Percentiles rank a stretch among this genome's conserved stretches.
phyloP scores from a whole-genome alignment of 2,329 filamentous ascomycete species.

The Aphanoascus verrucosus region DNA sequence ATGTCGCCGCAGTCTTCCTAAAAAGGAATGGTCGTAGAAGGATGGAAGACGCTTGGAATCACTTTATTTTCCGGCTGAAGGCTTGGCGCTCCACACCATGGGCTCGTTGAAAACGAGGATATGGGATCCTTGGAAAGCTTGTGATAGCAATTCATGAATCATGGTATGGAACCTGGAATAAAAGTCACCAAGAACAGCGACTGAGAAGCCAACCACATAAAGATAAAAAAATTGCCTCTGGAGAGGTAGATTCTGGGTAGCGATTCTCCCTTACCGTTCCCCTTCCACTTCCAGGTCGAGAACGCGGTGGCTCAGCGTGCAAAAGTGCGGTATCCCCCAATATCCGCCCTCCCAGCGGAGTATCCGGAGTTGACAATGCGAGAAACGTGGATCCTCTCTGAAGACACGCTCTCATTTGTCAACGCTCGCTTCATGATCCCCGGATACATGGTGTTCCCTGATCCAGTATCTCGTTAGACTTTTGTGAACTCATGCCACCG shows the following conservation, averaged over 20 bases:
- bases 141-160: neutral
- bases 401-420: neutral
- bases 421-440: neutral
- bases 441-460: neutral
- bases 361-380: too few species aligned
- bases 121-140: neutral
- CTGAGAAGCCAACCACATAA: too few species aligned
- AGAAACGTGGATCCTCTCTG: neutral
- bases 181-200: too few species aligned
- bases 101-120: neutral
- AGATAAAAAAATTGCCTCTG: too few species aligned
- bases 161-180: too few species aligned
- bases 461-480: neutral
- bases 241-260: neutral
- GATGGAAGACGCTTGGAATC: constrained; percentile 7
- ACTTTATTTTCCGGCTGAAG: constrained; percentile 5
- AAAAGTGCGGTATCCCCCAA: too few species aligned
- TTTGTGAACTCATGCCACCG: neutral
- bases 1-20: neutral
- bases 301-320: too few species aligned
- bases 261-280: too few species aligned
- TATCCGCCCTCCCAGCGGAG: too few species aligned
- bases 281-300: too few species aligned
- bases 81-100: neutral
- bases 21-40: neutral